A percentile compares a stretch with the other conserved stretches of the same genome.
Conservation (phyloP, 345 rosid species). For the Balakata baccata region DNA sequence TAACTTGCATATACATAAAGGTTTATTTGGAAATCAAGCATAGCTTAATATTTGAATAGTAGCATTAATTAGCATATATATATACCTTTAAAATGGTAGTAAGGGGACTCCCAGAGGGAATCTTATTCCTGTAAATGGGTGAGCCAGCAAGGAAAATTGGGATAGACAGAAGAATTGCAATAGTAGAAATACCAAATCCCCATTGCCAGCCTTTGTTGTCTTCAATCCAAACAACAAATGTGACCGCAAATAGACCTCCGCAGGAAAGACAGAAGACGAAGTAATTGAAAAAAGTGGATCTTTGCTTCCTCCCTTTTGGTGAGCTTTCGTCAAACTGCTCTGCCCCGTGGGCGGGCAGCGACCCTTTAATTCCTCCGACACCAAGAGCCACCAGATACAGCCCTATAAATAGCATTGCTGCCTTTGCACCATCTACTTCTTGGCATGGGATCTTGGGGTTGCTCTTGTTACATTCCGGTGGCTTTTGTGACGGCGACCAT, state of each 20-base stretch:
- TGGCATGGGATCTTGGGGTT: slow-evolving; percentile 37
- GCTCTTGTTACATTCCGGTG: slow-evolving; percentile 49
- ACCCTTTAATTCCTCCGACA: slow-evolving; percentile 91
- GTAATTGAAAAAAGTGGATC: slow-evolving; percentile 91
- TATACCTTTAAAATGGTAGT: slow-evolving; percentile 76
- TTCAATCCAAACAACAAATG: slow-evolving; percentile 88
- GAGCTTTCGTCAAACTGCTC: slow-evolving; percentile 74
- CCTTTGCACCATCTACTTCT: slow-evolving; percentile 53
- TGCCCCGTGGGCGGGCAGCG: slow-evolving; percentile 78
- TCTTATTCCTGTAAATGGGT: slow-evolving; percentile 58
- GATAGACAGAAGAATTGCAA: slow-evolving; percentile 62
- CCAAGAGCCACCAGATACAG: slow-evolving; percentile 87
- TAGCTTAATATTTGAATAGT: too few relatives aligned
- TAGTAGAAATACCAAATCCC: slow-evolving; percentile 82
- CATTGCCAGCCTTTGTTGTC: slow-evolving; percentile 96
- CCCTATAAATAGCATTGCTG: slow-evolving; percentile 59
- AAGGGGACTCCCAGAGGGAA: slow-evolving; percentile 84
- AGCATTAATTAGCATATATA: neutral
- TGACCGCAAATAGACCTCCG: slow-evolving; percentile 85
- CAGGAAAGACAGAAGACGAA: slow-evolving; percentile 77
- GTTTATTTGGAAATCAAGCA: too few relatives aligned
- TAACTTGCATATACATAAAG: too few relatives aligned
- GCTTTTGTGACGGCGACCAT: slow-evolving; percentile 57
- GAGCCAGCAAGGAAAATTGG: slow-evolving; percentile 70
- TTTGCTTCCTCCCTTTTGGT: slow-evolving; percentile 68